Conservation (phyloP, 116 monocot genomes). For the Trichopus zeylanicus region DNA sequence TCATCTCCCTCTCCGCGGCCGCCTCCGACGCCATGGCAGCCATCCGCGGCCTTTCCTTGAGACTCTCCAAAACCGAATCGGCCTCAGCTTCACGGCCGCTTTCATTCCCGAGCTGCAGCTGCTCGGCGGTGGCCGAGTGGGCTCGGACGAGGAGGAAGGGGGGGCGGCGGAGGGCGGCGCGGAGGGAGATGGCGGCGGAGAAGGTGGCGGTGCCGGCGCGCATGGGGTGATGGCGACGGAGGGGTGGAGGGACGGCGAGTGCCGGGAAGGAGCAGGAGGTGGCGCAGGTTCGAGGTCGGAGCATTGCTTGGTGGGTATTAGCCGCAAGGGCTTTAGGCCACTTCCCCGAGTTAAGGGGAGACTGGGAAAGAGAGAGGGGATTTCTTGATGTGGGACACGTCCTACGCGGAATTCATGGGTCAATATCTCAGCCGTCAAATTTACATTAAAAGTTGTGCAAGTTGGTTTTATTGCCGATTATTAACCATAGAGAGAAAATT, state of each 20-base stretch:
- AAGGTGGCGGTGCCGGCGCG: not conserved
- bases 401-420: too few relatives aligned
- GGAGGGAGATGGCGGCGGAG: not conserved
- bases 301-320: conserved; percentile 1
- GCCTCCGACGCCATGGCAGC: not conserved
- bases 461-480: too few relatives aligned
- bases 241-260: not conserved
- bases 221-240: not conserved
- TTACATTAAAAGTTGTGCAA: too few relatives aligned
- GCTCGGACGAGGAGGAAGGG: not conserved
- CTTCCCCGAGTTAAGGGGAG: too few relatives aligned
- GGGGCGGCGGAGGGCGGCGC: not conserved
- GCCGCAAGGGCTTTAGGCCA: too few relatives aligned
- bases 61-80: not conserved
- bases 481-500: too few relatives aligned
- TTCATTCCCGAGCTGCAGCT: not conserved
- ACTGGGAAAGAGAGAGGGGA: too few relatives aligned
- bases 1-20: conserved; percentile 9
- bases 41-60: not conserved
- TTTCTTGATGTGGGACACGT: too few relatives aligned
- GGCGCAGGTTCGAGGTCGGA: not conserved
- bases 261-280: not conserved
- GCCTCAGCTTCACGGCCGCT: not conserved
- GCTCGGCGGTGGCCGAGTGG: not conserved
- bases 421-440: too few relatives aligned